Evolutionary conservation across 2,329 filamentous ascomycete genomes (phyloP), one percentile per base, ranked within the genome.

Genomic region (Arachnopeziza araneosa): DNA sequence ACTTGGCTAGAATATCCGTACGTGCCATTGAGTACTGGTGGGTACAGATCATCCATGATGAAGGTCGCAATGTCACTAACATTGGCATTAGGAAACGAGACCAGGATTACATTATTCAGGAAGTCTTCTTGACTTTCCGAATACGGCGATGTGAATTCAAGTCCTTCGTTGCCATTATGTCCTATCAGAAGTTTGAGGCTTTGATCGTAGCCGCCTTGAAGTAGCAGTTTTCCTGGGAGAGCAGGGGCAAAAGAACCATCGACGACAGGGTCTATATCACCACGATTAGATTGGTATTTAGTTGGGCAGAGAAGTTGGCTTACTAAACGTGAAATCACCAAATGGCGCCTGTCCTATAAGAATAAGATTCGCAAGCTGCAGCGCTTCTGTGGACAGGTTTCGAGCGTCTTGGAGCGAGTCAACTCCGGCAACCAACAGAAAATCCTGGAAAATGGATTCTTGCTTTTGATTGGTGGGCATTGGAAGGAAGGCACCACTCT

Each of bases 181-280:
- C 75, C 76, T 2, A 72, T 70, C 73, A 83, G 76, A 44, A 83
- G 60, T 6, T 67, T 74, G 19, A 83, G 59, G 54, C 71, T 72
- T 55, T 75, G 74, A 64, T 79, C 77, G 58, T 74, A 83, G 22
- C 73, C 67, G 0, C 77, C 79, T 52, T 75, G 68, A 2, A 74
- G 67, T 3, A 83, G 72, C 0, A 80, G 70, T 52, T 75, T 69
- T 1, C 78, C 76, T 0, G 81, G 81, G 0, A 79, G 63, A 7
- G 72, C 69, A 0, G 80, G 78, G 0, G 76, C 76, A 64, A 82
- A 81, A n/a, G 70, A 70, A 0, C 79, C 79, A 64, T 84, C 82
- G 3, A 79, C 75, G 2, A 73, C 71, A 1, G 80, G 81, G 0
- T 66, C 74, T 44, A 19, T 12, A 44, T 14, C 3, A 17, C 5